Evolutionary conservation across 768 basidiomycete species (phyloP), one percentile per base, ranked within the genome.

Genomic region (Panaeolus cyanescens): DNA sequence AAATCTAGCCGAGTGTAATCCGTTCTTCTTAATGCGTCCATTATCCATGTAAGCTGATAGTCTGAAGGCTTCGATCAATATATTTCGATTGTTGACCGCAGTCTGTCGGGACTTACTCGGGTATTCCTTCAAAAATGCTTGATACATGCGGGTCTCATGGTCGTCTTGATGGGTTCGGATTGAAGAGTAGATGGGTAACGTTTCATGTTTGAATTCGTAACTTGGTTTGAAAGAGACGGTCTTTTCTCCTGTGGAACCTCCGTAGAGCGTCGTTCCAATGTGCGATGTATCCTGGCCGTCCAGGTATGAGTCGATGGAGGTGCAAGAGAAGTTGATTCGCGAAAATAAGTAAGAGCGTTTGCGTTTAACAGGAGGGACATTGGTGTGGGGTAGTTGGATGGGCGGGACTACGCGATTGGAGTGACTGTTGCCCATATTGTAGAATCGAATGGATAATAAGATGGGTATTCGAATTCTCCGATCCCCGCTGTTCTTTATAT

Each of bases 11-110:
- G 76, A 4, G 77, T 61, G 64, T 83, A 90, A 71, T 92, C 89
- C 0, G 81, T 85, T 64, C 81, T 78, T 54, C 89, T 84, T 15
- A 91, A 80, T 0, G 83, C 80, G 67, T 92, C 90, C 58, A 92
- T 70, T 59, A 87, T 87, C 86, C 88, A 89, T 6, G 90, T 91
- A 15, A 77, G 77, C 54, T 80, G 80, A 65, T 90, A 92, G 71
- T 89, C 87, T 72, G 58, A 12, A 37, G 36, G 13, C 17, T 54
- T 59, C 40, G 32, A 25, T 39, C 32, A 33, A 13, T 13, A 30
- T 45, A 22, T 58, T 19, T 54, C 8, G 20, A 56, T 32, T n/a
- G 50, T 25, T 13, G 28, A 32, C 10, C 45, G 37, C 39, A 54
- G 15, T 12, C 4, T 6, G 32, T 32, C 53, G 31, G 13, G 42